Base-by-base conservation (phyloP, 305 asterid genomes). In the Coffea humblotiana region DNA sequence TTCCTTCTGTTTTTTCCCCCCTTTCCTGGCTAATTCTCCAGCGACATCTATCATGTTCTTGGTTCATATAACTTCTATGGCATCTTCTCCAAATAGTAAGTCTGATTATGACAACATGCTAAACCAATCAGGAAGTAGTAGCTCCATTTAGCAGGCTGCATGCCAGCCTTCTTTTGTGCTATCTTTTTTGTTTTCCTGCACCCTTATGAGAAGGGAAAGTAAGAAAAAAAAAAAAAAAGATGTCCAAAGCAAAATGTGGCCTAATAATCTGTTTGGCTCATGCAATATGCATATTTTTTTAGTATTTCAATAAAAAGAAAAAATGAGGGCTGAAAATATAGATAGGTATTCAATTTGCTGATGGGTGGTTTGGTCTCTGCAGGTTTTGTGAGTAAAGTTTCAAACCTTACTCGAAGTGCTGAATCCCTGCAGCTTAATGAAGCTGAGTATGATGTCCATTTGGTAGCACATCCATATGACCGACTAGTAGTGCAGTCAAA, bases 391-490 rank as follows among this genome's bases (percentile, higher is more conserved):
- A 45, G 35, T 63, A 49, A 54, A 68, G 45, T 45, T 51, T 75
- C 77, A 21, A 64, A n/a, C 47, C 27, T 27, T 29, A 76, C 76
- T 77, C 23, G 40, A 61, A 70, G 73, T 56, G 54, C 68, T 15
- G 82, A 67, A 10, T 70, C 58, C 65, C 72, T 29, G 74, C 76
- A 40, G 52, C 48, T 64, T 8, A 67, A 79, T 78, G 77, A 87
- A 79, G 84, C 77, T 52, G 95, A 88, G 85, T 89, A 86, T 11
- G 91, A 91, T 78, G 90, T 82, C 78, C 90, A 89, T 78, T 87
- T 89, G 77, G 74, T 80, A 0, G 51, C 86, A 71, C 77, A 91
- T 80, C 92, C 98, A 14, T 92, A 94, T 23, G 95, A 94, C 21
- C 92, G 92, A 63, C 89, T 94, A 64, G 86, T 83, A 74, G 89